Evolutionary conservation across 768 basidiomycete species (phyloP).

Genomic region (Xerocomus potaroensis): DNA sequence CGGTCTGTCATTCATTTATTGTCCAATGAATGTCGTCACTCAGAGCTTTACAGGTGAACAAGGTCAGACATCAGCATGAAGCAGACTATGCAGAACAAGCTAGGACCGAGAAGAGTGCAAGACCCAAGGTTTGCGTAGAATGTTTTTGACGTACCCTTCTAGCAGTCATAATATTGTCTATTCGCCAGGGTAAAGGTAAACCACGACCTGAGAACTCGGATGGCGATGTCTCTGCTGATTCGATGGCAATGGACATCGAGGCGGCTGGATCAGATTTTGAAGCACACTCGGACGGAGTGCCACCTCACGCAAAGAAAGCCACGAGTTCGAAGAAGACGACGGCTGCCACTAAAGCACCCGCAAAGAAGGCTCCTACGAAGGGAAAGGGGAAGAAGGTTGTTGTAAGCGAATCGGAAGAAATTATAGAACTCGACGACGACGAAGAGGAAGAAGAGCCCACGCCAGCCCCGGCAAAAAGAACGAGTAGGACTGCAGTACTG

Average conservation of each 20-base stretch:
- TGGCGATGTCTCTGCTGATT: constrained; percentile 49
- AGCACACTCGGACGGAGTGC: constrained; percentile 38
- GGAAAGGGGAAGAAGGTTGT: constrained; percentile 53
- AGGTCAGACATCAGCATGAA: constrained; percentile 69
- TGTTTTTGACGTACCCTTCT: neutral
- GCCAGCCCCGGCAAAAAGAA: constrained; percentile 48
- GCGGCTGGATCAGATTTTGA: constrained; percentile 48
- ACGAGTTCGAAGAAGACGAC: constrained; percentile 31
- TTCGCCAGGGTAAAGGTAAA: constrained; percentile 48
- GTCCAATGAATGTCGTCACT: neutral
- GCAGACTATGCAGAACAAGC: constrained; percentile 52
- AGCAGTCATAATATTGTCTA: neutral
- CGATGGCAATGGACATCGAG: constrained; percentile 77
- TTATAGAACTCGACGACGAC: constrained; percentile 53
- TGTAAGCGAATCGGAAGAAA: constrained; percentile 47
- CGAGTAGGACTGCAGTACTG: constrained; percentile 59
- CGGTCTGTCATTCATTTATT: constrained; percentile 40
- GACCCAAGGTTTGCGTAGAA: constrained; percentile 40
- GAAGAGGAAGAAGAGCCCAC: constrained; percentile 46
- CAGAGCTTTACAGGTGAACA: constrained; percentile 45
- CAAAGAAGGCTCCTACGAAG: constrained; percentile 44
- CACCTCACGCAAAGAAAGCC: constrained; percentile 42
- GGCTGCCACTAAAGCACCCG: constrained; percentile 32
- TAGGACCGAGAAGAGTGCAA: constrained; percentile 35
- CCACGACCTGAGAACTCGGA: constrained; percentile 51